Evolutionary conservation across 352 stramenopile species (phyloP).

Genomic region (Phytopythium oedochilum): DNA sequence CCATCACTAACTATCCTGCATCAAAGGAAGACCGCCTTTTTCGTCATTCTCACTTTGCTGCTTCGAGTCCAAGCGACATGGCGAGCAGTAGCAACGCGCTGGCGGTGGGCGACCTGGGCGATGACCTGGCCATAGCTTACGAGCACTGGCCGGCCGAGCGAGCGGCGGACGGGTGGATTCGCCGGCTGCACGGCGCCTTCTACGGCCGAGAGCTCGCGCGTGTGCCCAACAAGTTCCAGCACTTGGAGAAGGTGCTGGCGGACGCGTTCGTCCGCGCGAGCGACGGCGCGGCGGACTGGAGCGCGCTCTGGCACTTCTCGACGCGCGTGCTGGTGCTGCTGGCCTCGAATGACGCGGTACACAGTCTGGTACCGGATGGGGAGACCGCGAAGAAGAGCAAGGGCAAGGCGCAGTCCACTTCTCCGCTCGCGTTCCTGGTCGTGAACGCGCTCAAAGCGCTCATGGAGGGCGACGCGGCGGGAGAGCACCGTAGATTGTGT

Average conservation of each 20-base stretch:
- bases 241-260: constrained; percentile 31
- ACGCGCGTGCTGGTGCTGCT: constrained; percentile 34
- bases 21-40: too few relatives aligned
- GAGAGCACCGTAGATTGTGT: constrained; percentile 8
- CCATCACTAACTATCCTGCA: neutral
- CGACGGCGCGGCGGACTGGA: neutral
- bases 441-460: constrained; percentile 46
- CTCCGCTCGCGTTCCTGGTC: constrained; percentile 48
- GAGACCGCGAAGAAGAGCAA: constrained; percentile 21
- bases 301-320: constrained; percentile 34
- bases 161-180: constrained; percentile 13
- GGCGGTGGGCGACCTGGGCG: neutral
- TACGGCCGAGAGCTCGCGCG: constrained; percentile 15
- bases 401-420: constrained; percentile 35
- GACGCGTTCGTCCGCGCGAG: constrained; percentile 16
- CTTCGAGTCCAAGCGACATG: neutral
- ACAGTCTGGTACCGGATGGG: neutral
- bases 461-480: neutral
- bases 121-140: neutral
- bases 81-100: neutral
- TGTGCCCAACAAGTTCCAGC: constrained; percentile 45
- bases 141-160: neutral
- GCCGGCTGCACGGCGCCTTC: constrained; percentile 22
- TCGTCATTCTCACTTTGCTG: neutral
- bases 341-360: constrained; percentile 5